Evolutionary conservation across 192 early-diverging fungal species (phyloP).

Genomic region (Linnemannia zychae): DNA sequence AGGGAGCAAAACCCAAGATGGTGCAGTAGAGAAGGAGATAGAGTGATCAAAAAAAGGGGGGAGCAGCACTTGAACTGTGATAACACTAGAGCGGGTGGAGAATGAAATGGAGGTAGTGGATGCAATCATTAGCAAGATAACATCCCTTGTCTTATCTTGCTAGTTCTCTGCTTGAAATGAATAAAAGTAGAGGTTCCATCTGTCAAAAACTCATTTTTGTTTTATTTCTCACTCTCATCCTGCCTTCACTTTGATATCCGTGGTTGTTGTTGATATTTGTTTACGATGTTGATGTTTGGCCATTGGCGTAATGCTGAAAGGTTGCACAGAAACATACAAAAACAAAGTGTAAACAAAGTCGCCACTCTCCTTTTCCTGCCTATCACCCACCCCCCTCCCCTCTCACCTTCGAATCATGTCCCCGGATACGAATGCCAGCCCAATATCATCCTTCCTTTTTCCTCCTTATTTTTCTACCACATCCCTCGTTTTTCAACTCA

Average conservation of each 20-base stretch:
- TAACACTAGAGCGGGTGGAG: conserved; percentile 1
- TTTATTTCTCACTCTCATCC: neutral
- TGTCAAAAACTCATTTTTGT: neutral
- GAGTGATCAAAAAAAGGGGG: neutral
- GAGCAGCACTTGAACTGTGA: neutral
- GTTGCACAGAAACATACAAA: conserved; percentile 1
- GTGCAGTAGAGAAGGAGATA: neutral
- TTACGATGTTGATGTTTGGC: neutral
- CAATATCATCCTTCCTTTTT: no score
- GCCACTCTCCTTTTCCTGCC: neutral
- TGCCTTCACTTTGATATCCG: conserved; percentile 1
- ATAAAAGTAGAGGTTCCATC: neutral
- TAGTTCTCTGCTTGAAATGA: neutral
- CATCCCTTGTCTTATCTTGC: conserved; percentile 3
- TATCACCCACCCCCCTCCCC: neutral
- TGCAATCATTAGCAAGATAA: conserved; percentile 4
- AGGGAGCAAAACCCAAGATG: neutral
- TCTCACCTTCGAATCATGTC: neutral
- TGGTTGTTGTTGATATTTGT: neutral
- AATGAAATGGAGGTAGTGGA: neutral
- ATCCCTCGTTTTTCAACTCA: neutral
- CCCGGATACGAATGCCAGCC: neutral
- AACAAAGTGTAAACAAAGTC: neutral
- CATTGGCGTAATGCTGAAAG: neutral
- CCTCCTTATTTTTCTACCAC: neutral